Evolutionary conservation across 768 basidiomycete genomes (phyloP), one percentile per base, ranked within the genome.

Genomic region (Tulasnella sp.): DNA sequence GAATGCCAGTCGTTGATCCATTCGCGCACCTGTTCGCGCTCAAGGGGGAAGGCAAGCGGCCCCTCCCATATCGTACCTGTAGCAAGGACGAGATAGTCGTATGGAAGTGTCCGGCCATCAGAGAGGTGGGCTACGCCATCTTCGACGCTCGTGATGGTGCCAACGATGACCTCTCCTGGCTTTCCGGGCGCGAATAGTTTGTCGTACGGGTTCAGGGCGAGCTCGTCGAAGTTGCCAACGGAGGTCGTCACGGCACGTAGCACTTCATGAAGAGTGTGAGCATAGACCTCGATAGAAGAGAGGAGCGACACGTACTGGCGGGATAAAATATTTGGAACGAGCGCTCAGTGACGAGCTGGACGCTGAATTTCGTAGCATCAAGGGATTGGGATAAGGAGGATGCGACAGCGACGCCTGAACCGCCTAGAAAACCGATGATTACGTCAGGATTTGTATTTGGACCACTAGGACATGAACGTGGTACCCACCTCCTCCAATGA

Each of bases 321-420:
- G 80, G 72, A n/a, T 80, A 74, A 63, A 78, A 70, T 4, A 81
- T 67, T 61, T 72, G 73, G 66, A 77, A 82, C 1, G 80, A 73
- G 1, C 77, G 76, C 0, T 77, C 67, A 45, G 74, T 77, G 62
- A 88, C 71, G 63, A 87, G 76, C 59, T 80, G 70, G 60, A 87
- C 66, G 61, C 75, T 74, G 69, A 78, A 76, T 38, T 73, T 73
- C 8, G 71, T 66, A 0, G 75, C 58, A 67, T 80, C 74, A 62
- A 86, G 75, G 45, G 74, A 75, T 10, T 72, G 67, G 2, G 81
- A 77, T 60, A 86, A 80, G 1, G 67, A 67, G 26, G 75, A 74
- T 1, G 76, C 76, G 51, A 78, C 63, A 9, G 72, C 63, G 27
- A 72, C 69, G 11, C 84, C 65, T 38, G 75, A 76, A n/a, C 70